phyloP scores from a whole-genome alignment of 2,329 filamentous ascomycete species.

The Stachybotrys chlorohalonatus region DNA sequence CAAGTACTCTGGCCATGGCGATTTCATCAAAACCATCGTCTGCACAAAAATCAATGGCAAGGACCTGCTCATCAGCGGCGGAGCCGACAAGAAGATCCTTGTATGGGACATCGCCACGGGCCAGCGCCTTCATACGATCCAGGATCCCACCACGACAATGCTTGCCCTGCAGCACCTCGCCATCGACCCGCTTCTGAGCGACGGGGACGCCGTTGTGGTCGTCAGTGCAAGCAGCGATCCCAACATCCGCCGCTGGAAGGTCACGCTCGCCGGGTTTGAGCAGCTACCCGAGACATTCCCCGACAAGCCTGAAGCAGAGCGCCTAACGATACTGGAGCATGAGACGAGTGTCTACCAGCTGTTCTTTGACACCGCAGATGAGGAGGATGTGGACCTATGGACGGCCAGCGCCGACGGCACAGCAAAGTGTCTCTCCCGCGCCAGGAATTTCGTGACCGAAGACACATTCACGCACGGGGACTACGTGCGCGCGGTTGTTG shows the following conservation, averaged over 20 bases:
- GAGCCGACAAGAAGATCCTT: constrained; percentile 70
- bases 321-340: constrained; percentile 61
- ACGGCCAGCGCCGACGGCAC: constrained; percentile 89
- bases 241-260: constrained; percentile 68
- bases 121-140: constrained; percentile 62
- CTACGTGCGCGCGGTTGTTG: constrained; percentile 76
- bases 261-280: constrained; percentile 42
- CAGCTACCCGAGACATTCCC: constrained; percentile 42
- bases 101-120: constrained; percentile 72
- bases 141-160: constrained; percentile 61
- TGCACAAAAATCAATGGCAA: constrained; percentile 51
- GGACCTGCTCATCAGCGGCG: constrained; percentile 62
- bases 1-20: constrained; percentile 67
- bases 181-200: constrained; percentile 58
- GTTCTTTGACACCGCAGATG: constrained; percentile 54
- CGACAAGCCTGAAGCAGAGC: constrained; percentile 29
- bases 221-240: constrained; percentile 76
- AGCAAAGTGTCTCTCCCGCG: constrained; percentile 66
- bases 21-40: constrained; percentile 83
- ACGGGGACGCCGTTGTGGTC: constrained; percentile 42
- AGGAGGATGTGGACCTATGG: constrained; percentile 70
- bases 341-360: constrained; percentile 86
- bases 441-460: constrained; percentile 60
- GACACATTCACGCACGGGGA: constrained; percentile 73
- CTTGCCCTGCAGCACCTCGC: constrained; percentile 74